Conservation (phyloP, 1,284 basidiomycete species). For the Cutaneotrichosporon sp. region DNA sequence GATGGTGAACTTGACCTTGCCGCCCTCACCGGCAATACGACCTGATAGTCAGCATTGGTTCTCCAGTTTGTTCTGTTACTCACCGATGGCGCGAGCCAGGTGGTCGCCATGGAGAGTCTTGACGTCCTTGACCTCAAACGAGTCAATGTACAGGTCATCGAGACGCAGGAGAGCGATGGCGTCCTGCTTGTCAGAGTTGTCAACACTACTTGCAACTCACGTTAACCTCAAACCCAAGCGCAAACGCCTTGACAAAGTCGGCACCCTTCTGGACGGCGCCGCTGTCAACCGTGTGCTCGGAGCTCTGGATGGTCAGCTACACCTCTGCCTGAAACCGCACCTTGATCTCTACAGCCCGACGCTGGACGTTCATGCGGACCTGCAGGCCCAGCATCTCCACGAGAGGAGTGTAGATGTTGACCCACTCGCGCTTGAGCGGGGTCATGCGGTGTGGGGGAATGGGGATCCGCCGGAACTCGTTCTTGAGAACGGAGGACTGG, state of each 20-base stretch:
- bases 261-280: conserved; percentile 95
- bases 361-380: conserved; percentile 91
- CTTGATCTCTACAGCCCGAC: conserved; percentile 84
- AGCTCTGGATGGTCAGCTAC: conserved; percentile 59
- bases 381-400: conserved; percentile 91
- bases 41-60: conserved; percentile 51
- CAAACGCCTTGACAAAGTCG: conserved; percentile 93
- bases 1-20: conserved; percentile 97
- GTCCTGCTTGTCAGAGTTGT: conserved; percentile 62
- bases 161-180: conserved; percentile 89
- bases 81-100: conserved; percentile 88
- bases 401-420: conserved; percentile 91
- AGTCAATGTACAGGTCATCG: conserved; percentile 96
- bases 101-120: conserved; percentile 98
- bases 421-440: conserved; percentile 94
- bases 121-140: conserved; percentile 98
- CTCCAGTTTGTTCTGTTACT: conserved; percentile 16
- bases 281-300: conserved; percentile 85
- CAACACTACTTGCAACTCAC: conserved; percentile 47
- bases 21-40: conserved; percentile 95
- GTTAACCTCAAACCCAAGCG: conserved; percentile 89
- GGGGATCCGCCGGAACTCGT: conserved; percentile 73
- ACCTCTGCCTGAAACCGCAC: conserved; percentile 54
- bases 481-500: conserved; percentile 52
- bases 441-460: conserved; percentile 97